Percentiles rank a stretch among this genome's conserved stretches.
These are phyloP conservation scores for Verticillium isaacii DNA, from an alignment of 2,329 filamentous ascomycete genomes.

Conservation along the genomic window DNA sequence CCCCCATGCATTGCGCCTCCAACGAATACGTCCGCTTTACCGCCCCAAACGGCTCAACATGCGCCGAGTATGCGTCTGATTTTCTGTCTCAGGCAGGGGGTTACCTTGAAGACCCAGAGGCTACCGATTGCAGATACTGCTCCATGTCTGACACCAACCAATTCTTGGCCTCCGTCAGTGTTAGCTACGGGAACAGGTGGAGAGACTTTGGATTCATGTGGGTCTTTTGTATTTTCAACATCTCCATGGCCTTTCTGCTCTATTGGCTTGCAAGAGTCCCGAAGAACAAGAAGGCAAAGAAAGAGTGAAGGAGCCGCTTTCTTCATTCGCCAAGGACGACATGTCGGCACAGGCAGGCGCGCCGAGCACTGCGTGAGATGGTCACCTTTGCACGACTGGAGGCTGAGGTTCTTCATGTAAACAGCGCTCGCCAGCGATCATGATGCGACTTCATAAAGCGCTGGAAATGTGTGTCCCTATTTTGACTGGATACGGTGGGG, in stretches of 20 bases:
- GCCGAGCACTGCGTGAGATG: too few relatives aligned
- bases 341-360: too few relatives aligned
- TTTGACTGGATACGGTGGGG: too few relatives aligned
- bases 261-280: conserved; percentile 36
- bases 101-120: conserved; percentile 35
- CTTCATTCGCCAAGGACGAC: too few relatives aligned
- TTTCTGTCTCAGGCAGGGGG: conserved; percentile 44
- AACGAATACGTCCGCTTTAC: conserved; percentile 63
- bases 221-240: conserved; percentile 49
- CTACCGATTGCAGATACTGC: conserved; percentile 15
- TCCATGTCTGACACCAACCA: conserved; percentile 8
- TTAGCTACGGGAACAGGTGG: conserved; percentile 46
- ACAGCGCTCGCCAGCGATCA: too few relatives aligned
- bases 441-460: too few relatives aligned
- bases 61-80: conserved; percentile 46
- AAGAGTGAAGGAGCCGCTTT: neutral
- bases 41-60: conserved; percentile 49
- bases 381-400: too few relatives aligned
- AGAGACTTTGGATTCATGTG: conserved; percentile 47
- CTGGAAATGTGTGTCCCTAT: too few relatives aligned
- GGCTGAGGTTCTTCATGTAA: too few relatives aligned
- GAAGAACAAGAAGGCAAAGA: conserved; percentile 8
- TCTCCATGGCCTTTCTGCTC: conserved; percentile 39
- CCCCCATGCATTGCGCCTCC: conserved; percentile 51
- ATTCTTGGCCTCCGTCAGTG: conserved; percentile 21